Base-by-base conservation (phyloP, 2,329 filamentous ascomycete genomes). In the Claviceps digitariae region DNA sequence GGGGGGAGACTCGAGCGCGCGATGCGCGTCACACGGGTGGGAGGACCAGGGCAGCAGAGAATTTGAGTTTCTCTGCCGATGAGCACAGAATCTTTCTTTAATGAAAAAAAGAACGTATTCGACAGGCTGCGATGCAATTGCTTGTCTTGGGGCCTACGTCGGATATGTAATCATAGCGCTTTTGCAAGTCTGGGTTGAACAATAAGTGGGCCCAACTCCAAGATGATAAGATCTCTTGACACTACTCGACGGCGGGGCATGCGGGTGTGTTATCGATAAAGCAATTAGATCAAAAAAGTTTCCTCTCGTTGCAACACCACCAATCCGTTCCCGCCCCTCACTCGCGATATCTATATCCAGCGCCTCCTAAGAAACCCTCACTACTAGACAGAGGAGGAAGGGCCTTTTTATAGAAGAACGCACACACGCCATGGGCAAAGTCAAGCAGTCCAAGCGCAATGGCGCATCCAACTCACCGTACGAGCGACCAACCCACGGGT, bases 401-500 rank as follows among this genome's bases (percentile, higher is more conserved):
- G 15, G 36, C 8, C n/a, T 15, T 17, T 8, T 38, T 29, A 29
- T 29, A 29, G 27, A 29, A 15, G 5, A 3, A 17, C 36, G 5
- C 15, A 8, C 43, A 17, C 43, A 21, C 27, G 58, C 55, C 51
- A 82, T 82, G 78, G 76, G 74, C 20, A 82, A 81, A 64, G 65
- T 69, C 46, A 72, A 72, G 56, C 65, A 68, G n/a, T 63, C 68
- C 53, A 81, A 80, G 71, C 77, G 77, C 66, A 72, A 75, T 59
- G 65, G 69, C 65, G 70, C 70, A 55, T 67, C 71, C 53, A 65
- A 66, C 29, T 63, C 63, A 1, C 69, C 69, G 0, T 75, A 76
- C 60, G 72, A 75, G 25, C 68, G 72, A 52, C 66, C 67, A 17
- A 57, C 55, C 41, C 57, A 57, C 13, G 54, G 59, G 51, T 54